Conservation (phyloP, 306 rosid genomes). For the Arachis stenosperma region DNA sequence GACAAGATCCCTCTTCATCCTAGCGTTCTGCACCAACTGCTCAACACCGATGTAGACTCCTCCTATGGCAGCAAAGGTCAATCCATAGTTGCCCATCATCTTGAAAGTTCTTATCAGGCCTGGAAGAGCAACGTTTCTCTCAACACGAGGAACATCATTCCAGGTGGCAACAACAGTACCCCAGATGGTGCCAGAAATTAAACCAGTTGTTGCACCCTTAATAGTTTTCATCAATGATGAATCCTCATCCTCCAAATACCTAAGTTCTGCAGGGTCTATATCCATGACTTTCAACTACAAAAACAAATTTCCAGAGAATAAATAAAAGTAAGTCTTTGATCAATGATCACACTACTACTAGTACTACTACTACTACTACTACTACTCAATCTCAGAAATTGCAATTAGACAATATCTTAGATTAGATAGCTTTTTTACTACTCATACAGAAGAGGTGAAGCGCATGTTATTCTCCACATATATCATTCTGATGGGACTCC, state of each 20-base stretch:
- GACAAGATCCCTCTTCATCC: constrained; percentile 85
- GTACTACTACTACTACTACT: neutral
- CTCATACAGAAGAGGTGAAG: constrained; percentile 12
- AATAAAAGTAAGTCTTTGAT: neutral
- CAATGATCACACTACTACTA: constrained; percentile 9
- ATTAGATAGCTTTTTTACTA: neutral
- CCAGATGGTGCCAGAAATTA: constrained; percentile 79
- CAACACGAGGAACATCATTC: constrained; percentile 97
- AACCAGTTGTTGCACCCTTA: constrained; percentile 89
- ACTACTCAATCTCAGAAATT: constrained; percentile 23
- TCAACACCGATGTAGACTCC: constrained; percentile 94
- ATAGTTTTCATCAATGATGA: constrained; percentile 65
- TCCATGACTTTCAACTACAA: constrained; percentile 56
- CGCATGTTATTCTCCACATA: neutral
- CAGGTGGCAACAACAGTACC: constrained; percentile 92
- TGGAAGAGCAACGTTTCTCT: constrained; percentile 92
- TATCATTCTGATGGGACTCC: constrained; percentile 25
- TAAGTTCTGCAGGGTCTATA: constrained; percentile 79
- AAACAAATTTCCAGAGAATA: constrained; percentile 10
- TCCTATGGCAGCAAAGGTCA: constrained; percentile 96
- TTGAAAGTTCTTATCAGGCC: constrained; percentile 87
- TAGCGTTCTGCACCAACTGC: constrained; percentile 78
- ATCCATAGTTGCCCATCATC: constrained; percentile 90
- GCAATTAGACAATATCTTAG: neutral
- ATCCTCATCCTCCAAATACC: constrained; percentile 95